phyloP scores from a whole-genome alignment of 345 rosid genomes.

The Pelargonium nanum region DNA sequence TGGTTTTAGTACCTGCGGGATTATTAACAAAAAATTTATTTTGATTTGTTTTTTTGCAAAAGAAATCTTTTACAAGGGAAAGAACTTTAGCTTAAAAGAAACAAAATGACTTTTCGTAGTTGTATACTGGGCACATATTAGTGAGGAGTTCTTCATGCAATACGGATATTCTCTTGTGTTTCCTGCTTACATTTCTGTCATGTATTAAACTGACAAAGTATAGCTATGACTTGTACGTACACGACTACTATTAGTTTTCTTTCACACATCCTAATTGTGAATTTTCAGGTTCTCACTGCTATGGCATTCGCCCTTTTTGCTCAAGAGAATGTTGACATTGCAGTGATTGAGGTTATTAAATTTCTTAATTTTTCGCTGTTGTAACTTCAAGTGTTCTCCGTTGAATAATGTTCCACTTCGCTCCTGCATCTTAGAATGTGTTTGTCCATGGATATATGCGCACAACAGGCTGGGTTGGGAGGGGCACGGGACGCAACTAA shows the following conservation, averaged over 20 bases:
- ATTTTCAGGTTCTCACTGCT: constrained; percentile 69
- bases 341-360: constrained; percentile 60
- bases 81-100: no score
- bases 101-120: no score
- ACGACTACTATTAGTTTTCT: neutral
- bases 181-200: neutral
- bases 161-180: neutral
- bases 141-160: no score
- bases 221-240: neutral
- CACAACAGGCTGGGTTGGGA: constrained; percentile 67
- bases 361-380: neutral
- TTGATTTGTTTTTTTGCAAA: neutral
- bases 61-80: neutral
- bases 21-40: neutral
- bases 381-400: neutral
- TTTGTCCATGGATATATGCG: neutral
- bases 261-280: neutral
- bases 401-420: neutral
- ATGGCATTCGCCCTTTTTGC: constrained; percentile 66
- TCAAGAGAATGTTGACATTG: constrained; percentile 62
- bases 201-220: neutral
- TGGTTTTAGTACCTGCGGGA: neutral
- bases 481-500: constrained; percentile 95
- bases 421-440: neutral
- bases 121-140: no score